phyloP scores from a whole-genome alignment of 1,284 basidiomycete species.

The Tetrapyrgos nigripes region DNA sequence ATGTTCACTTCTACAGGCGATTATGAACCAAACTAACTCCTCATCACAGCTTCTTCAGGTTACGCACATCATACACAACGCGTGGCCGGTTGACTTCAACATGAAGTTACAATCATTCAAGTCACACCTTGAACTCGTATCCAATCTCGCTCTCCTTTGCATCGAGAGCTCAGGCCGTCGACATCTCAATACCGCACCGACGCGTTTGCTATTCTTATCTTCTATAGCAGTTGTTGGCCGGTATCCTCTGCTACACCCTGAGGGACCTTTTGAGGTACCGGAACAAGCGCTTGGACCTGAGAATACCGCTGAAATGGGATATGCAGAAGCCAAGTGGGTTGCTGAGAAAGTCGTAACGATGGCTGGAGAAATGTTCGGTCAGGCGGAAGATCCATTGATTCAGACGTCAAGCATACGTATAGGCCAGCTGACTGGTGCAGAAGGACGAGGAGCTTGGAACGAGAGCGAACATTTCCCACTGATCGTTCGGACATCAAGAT shows the following conservation, averaged over 20 bases:
- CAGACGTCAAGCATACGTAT: conserved; percentile 35
- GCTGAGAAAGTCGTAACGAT: conserved; percentile 2
- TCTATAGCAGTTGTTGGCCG: conserved; percentile 21
- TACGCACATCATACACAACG: conserved; percentile 18
- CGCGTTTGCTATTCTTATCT: conserved; percentile 41
- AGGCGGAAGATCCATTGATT: conserved; percentile 17
- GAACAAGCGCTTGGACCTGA: conserved; percentile 21
- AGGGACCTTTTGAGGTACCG: conserved; percentile 3
- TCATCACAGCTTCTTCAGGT: conserved; percentile 25
- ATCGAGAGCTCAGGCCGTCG: conserved; percentile 29
- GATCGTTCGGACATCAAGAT: conserved; percentile 36
- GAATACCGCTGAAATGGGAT: conserved; percentile 54
- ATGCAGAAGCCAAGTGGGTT: conserved; percentile 11
- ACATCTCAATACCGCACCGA: conserved; percentile 20
- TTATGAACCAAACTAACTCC: neutral
- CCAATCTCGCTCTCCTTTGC: conserved; percentile 37
- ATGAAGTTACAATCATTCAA: conserved; percentile 42
- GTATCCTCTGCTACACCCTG: neutral
- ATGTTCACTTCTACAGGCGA: conserved; percentile 9
- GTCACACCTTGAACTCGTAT: conserved; percentile 37
- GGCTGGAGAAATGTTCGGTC: neutral
- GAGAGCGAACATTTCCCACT: conserved; percentile 43
- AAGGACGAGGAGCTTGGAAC: conserved; percentile 41
- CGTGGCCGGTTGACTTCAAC: conserved; percentile 48
- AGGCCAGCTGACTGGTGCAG: conserved; percentile 43